Evolutionary conservation across 2,329 filamentous ascomycete genomes (phyloP).

Genomic region (Alternaria sp.): DNA sequence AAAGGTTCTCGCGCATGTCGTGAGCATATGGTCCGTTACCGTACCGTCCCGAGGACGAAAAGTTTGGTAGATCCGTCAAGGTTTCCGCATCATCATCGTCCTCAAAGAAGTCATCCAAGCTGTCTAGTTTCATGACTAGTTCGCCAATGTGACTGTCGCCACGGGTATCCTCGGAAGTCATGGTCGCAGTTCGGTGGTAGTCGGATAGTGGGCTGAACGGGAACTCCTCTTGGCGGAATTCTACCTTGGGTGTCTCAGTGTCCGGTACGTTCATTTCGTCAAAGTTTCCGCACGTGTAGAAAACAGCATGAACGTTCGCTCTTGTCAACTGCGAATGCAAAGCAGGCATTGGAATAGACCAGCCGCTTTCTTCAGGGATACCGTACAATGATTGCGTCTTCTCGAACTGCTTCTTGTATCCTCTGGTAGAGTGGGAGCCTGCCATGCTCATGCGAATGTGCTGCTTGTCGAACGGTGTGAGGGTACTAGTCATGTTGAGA

Average conservation of each 20-base stretch:
- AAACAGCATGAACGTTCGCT: conserved; percentile 92
- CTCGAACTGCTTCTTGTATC: conserved; percentile 92
- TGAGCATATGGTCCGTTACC: conserved; percentile 36
- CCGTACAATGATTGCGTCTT: conserved; percentile 94
- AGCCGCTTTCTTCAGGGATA: conserved; percentile 93
- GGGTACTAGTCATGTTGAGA: conserved; percentile 87
- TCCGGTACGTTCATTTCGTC: conserved; percentile 61
- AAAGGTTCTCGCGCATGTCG: conserved; percentile 72
- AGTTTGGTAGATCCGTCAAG: conserved; percentile 44
- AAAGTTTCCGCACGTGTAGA: conserved; percentile 81
- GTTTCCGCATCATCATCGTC: conserved; percentile 52
- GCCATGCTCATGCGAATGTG: conserved; percentile 99
- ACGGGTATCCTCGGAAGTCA: conserved; percentile 85
- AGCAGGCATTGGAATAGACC: conserved; percentile 93
- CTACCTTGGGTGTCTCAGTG: conserved; percentile 81
- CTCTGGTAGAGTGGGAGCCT: conserved; percentile 77
- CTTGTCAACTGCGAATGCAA: conserved; percentile 87
- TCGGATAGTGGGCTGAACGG: conserved; percentile 73
- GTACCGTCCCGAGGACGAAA: conserved; percentile 43
- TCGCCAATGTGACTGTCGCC: conserved; percentile 80
- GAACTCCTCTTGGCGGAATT: conserved; percentile 91
- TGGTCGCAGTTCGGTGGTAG: conserved; percentile 84
- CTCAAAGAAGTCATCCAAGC: conserved; percentile 64
- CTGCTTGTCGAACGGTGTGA: conserved; percentile 84
- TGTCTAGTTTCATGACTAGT: conserved; percentile 70